These are phyloP conservation scores for Entamoeba moshkovskii DNA, from an alignment of 208 protist species.

Conservation along the genomic window DNA sequence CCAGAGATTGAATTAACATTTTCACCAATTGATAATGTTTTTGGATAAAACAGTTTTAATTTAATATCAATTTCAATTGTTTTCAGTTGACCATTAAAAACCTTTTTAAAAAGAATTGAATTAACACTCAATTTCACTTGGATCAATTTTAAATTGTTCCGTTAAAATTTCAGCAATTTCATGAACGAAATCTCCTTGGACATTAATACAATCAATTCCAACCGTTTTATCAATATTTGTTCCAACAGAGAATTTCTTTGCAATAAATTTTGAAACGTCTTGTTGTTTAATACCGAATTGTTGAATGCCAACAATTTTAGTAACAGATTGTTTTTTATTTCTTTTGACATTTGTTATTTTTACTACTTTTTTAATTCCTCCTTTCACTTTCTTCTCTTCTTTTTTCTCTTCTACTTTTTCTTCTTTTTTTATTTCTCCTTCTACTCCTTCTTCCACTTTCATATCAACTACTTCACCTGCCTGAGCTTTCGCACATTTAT, in stretches of 20 bases:
- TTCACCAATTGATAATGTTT: background rate
- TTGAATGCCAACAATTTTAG: background rate
- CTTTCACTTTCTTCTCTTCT: background rate
- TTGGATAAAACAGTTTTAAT: background rate
- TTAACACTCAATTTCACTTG: background rate
- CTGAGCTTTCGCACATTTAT: background rate
- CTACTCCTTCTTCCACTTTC: background rate
- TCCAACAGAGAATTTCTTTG: background rate
- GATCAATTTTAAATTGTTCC: background rate
- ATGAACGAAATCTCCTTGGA: background rate
- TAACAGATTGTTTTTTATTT: background rate
- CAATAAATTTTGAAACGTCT: background rate
- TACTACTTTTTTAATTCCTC: background rate
- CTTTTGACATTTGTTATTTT: background rate
- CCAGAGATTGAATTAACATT: background rate
- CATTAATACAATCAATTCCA: background rate
- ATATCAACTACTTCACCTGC: background rate
- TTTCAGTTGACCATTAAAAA: no score
- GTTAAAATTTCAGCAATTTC: background rate
- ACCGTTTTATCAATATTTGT: background rate
- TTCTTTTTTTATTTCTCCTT: background rate
- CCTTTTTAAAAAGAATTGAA: background rate
- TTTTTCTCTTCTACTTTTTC: background rate
- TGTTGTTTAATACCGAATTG: background rate
- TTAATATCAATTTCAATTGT: background rate